Evolutionary conservation across 2,329 filamentous ascomycete species (phyloP).

Genomic region (Paradendryphiella salina): DNA sequence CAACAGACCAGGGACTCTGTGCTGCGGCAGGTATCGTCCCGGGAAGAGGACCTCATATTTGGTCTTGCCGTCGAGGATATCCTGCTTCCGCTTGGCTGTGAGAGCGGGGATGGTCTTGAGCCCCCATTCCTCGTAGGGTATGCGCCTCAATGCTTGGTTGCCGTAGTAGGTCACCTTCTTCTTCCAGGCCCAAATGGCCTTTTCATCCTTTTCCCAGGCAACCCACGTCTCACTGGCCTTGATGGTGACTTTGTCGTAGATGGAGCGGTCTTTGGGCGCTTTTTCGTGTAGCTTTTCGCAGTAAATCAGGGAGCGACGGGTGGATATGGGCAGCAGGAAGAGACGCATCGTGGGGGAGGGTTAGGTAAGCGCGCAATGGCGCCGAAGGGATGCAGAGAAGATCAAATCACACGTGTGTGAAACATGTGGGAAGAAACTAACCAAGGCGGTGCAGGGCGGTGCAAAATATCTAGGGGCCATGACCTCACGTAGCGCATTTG

Average conservation of each 20-base stretch:
- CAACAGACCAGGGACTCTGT: constrained; percentile 68
- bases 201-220: constrained; percentile 80
- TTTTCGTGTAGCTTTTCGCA: constrained; percentile 73
- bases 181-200: constrained; percentile 71
- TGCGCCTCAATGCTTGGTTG: constrained; percentile 80
- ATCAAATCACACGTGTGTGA: constrained; percentile 18
- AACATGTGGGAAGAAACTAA: constrained; percentile 16
- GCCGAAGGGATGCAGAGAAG: constrained; percentile 15
- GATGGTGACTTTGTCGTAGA: constrained; percentile 69
- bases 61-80: constrained; percentile 64
- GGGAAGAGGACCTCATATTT: constrained; percentile 79
- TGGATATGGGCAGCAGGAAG: constrained; percentile 91
- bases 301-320: constrained; percentile 87
- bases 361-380: constrained; percentile 26
- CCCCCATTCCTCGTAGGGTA: constrained; percentile 97
- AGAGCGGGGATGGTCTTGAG: constrained; percentile 91
- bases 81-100: constrained; percentile 65
- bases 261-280: constrained; percentile 53
- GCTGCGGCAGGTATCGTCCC: constrained; percentile 65
- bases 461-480: not conserved
- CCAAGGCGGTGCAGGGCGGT: not conserved
- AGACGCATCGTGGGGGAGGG: constrained; percentile 71
- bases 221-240: constrained; percentile 80
- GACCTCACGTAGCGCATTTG: constrained; percentile 2
- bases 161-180: constrained; percentile 83